These are phyloP conservation scores for Lyophyllum shimeji DNA, from an alignment of 768 basidiomycete genomes.

Conservation along the genomic window DNA sequence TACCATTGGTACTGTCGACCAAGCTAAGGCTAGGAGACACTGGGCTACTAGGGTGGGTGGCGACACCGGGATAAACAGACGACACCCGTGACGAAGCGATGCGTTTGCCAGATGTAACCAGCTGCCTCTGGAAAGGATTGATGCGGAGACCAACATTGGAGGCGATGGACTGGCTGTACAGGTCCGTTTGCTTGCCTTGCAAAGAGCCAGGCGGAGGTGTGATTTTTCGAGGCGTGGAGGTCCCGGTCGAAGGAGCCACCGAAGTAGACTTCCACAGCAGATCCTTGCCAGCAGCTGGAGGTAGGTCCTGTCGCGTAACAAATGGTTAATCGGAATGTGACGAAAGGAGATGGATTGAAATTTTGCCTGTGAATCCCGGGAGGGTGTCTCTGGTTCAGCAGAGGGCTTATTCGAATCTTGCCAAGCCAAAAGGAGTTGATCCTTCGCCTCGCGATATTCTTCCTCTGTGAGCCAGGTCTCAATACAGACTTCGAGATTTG, in stretches of 20 bases:
- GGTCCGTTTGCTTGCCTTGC: slow-evolving; percentile 24
- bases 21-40: slow-evolving; percentile 29
- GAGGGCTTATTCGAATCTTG: slow-evolving; percentile 55
- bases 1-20: slow-evolving; percentile 57
- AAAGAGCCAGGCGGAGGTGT: slow-evolving; percentile 22
- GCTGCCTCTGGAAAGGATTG: slow-evolving; percentile 47
- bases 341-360: slow-evolving; percentile 3
- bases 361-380: slow-evolving; percentile 37
- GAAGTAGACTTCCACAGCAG: slow-evolving; percentile 68
- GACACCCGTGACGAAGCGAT: slow-evolving; percentile 44
- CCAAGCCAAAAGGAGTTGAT: slow-evolving; percentile 62
- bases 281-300: slow-evolving; percentile 51
- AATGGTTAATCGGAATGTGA: slow-evolving; percentile 7
- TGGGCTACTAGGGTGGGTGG: slow-evolving; percentile 12
- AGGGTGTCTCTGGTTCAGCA: slow-evolving; percentile 40
- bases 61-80: slow-evolving; percentile 23
- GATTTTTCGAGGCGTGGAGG: slow-evolving; percentile 33
- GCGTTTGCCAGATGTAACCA: slow-evolving; percentile 28
- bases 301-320: slow-evolving; percentile 14
- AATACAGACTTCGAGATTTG: slow-evolving; percentile 70
- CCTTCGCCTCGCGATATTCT: slow-evolving; percentile 66
- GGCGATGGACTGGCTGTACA: slow-evolving; percentile 45
- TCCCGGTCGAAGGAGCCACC: slow-evolving; percentile 29
- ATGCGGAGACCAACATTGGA: slow-evolving; percentile 41
- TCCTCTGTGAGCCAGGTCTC: slow-evolving; percentile 80